These are phyloP conservation scores for Macrolepiota dolichaula DNA, from an alignment of 768 basidiomycete genomes.

Conservation along the genomic window DNA sequence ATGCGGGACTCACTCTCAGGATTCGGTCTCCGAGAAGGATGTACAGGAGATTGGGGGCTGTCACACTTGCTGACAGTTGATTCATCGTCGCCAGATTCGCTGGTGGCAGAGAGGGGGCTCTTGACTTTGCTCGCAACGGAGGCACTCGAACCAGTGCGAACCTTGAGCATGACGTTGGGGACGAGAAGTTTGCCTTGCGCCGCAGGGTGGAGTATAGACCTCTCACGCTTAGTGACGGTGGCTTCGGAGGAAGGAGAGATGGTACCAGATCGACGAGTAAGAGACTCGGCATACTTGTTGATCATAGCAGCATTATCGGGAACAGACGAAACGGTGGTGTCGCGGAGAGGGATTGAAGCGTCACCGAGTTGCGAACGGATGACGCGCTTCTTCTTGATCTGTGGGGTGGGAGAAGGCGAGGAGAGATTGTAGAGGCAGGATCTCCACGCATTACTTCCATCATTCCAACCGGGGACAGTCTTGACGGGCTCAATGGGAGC, in stretches of 20 bases:
- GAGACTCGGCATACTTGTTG: slow-evolving; percentile 47
- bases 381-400: slow-evolving; percentile 16
- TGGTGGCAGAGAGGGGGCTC: slow-evolving; percentile 30
- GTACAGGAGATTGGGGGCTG: slow-evolving; percentile 19
- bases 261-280: slow-evolving; percentile 21
- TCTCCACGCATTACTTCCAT: slow-evolving; percentile 64
- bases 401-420: slow-evolving; percentile 44
- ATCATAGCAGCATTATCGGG: slow-evolving; percentile 40
- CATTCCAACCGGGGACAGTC: slow-evolving; percentile 62
- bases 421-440: slow-evolving; percentile 52
- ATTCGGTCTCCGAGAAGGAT: slow-evolving; percentile 33
- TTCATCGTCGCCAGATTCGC: slow-evolving; percentile 28
- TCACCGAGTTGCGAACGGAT: slow-evolving; percentile 20
- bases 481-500: slow-evolving; percentile 28
- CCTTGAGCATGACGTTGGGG: slow-evolving; percentile 39
- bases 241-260: slow-evolving; percentile 1
- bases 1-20: slow-evolving; percentile 47
- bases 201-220: slow-evolving; percentile 51
- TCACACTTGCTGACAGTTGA: slow-evolving; percentile 19
- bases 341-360: slow-evolving; percentile 6
- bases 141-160: slow-evolving; percentile 31
- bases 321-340: slow-evolving; percentile 15
- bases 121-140: slow-evolving; percentile 33
- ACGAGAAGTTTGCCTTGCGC: slow-evolving; percentile 65
- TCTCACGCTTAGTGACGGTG: slow-evolving; percentile 36